Conservation (phyloP, 2,329 filamentous ascomycete species). For the Domatiomyces globalis region DNA sequence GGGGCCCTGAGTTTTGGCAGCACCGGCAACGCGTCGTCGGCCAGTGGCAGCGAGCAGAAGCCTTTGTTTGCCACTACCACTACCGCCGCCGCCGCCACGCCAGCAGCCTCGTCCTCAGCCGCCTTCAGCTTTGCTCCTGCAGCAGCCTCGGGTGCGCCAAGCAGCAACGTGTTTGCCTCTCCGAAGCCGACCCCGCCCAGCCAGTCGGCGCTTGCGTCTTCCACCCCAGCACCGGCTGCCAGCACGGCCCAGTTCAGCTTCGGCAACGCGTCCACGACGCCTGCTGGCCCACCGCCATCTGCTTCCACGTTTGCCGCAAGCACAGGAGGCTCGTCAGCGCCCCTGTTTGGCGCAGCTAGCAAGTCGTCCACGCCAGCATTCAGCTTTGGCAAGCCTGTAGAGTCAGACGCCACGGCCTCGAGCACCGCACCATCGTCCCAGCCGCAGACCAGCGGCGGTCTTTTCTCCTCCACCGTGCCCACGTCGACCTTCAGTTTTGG, state of each 20-base stretch:
- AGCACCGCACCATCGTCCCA: conserved; percentile 6
- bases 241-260: conserved; percentile 7
- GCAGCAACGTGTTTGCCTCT: neutral
- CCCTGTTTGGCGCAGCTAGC: conserved; percentile 21
- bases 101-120: neutral
- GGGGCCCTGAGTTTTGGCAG: neutral
- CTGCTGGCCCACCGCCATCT: conserved; percentile 35
- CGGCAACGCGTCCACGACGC: conserved; percentile 34
- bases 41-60: neutral
- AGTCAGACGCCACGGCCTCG: conserved; percentile 20
- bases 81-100: neutral
- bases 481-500: neutral
- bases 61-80: conserved; percentile 14
- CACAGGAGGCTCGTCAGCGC: conserved; percentile 15
- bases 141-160: neutral
- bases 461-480: neutral
- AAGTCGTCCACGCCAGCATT: conserved; percentile 18
- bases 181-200: neutral
- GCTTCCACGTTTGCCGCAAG: conserved; percentile 20
- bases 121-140: neutral
- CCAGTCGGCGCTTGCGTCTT: neutral
- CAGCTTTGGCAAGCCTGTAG: conserved; percentile 21
- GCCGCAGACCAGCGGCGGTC: neutral
- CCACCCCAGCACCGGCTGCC: neutral
- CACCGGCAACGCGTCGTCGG: neutral